Conservation (phyloP, 192 early-diverging fungal genomes). For the Entomortierella beljakovae region DNA sequence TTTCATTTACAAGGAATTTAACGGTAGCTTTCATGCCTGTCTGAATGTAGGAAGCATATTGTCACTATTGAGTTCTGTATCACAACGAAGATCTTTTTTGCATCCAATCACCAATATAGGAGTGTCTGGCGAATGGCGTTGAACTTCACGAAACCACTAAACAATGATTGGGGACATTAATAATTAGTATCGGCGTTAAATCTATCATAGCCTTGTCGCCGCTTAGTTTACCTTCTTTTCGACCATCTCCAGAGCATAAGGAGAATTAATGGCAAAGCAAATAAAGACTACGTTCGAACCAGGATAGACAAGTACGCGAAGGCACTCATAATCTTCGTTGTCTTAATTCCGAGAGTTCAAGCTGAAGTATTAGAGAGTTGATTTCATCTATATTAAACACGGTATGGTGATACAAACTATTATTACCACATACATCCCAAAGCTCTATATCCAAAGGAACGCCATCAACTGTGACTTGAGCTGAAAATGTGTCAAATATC, state of each 20-base stretch:
- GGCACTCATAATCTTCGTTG: slow-evolving; percentile 96
- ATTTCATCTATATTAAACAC: no score
- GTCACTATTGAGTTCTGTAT: no score
- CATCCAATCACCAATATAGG: slow-evolving; percentile 65
- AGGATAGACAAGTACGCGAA: slow-evolving; percentile 92
- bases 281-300: slow-evolving; percentile 94
- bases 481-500: no score
- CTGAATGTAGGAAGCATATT: background rate
- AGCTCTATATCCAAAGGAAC: no score
- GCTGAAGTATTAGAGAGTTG: no score
- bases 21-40: no score
- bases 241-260: slow-evolving; percentile 86
- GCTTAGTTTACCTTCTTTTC: slow-evolving; percentile 63
- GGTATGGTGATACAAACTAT: no score
- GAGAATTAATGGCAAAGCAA: slow-evolving; percentile 90
- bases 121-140: slow-evolving; percentile 55
- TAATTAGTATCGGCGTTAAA: background rate
- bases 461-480: no score
- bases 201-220: no score
- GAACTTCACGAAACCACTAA: slow-evolving; percentile 62
- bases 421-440: no score
- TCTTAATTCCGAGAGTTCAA: slow-evolving; percentile 59
- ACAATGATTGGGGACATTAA: no score
- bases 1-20: no score
- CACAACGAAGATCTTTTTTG: slow-evolving; percentile 56